These are phyloP conservation scores for Rhodamnia rubescens DNA, from an alignment of 345 rosid species.

Conservation along the genomic window DNA sequence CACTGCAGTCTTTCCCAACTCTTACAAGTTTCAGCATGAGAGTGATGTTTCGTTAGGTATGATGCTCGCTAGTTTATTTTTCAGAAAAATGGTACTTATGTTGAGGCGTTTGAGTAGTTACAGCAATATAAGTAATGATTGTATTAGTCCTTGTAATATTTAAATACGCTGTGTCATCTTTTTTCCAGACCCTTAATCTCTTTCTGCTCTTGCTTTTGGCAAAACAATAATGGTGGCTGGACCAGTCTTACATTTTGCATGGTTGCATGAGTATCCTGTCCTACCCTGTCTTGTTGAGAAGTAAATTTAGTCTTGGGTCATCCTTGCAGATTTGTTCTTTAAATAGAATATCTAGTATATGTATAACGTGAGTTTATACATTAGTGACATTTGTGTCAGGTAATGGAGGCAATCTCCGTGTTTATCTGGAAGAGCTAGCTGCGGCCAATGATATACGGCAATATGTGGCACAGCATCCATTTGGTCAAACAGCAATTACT, in stretches of 20 bases:
- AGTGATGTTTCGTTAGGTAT: conserved; percentile 59
- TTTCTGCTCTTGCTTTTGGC: neutral
- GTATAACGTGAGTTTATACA: neutral
- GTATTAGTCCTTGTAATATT: neutral
- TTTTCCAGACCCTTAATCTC: neutral
- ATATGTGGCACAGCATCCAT: conserved; percentile 51
- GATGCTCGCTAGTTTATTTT: neutral
- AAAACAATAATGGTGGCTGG: neutral
- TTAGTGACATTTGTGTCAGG: conserved; percentile 20
- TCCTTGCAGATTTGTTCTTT: neutral
- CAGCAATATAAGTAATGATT: neutral
- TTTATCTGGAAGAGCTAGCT: conserved; percentile 46
- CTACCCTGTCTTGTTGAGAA: neutral
- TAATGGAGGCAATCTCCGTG: conserved; percentile 55
- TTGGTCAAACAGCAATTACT: conserved; percentile 61
- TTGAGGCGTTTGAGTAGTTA: neutral
- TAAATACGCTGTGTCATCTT: neutral
- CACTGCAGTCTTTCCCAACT: conserved; percentile 66
- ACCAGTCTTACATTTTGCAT: neutral
- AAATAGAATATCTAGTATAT: neutral
- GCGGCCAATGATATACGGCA: conserved; percentile 43
- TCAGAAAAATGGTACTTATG: neutral
- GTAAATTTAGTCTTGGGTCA: neutral
- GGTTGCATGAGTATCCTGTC: neutral
- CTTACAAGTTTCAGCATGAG: conserved; percentile 37